Conservation (phyloP, 192 early-diverging fungal genomes). For the Entomortierella chlamydospora region DNA sequence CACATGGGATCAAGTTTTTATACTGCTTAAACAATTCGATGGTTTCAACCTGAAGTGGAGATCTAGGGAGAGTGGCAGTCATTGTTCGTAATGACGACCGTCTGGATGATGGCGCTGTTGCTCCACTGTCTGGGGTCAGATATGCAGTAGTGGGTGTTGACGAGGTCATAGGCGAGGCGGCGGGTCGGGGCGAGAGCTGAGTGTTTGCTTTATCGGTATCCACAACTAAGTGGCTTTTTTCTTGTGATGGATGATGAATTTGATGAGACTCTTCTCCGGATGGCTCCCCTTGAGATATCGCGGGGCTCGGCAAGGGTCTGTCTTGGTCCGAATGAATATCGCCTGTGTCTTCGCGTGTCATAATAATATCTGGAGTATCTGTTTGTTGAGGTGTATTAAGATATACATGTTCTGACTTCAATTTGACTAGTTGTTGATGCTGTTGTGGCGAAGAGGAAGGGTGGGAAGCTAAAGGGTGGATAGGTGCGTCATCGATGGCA, state of each 20-base stretch:
- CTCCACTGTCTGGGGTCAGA: conserved; percentile 22
- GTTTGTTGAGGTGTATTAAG: neutral
- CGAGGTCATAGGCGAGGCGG: conserved; percentile 3
- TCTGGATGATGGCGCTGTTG: conserved; percentile 17
- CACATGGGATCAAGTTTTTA: conserved; percentile 31
- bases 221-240: conserved; percentile 16
- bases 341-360: conserved; percentile 20
- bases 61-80: conserved; percentile 31
- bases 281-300: conserved; percentile 1
- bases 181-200: neutral
- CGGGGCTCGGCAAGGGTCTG: neutral
- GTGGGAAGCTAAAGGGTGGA: conserved; percentile 21
- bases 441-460: conserved; percentile 30
- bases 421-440: conserved; percentile 39
- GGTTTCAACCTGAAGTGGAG: conserved; percentile 35
- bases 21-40: conserved; percentile 45
- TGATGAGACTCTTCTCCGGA: conserved; percentile 12
- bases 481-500: conserved; percentile 13
- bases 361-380: conserved; percentile 24
- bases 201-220: no score
- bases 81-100: conserved; percentile 26
- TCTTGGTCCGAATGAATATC: neutral
- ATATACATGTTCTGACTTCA: conserved; percentile 27
- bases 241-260: neutral
- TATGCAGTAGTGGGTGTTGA: conserved; percentile 20